Conservation (phyloP, 1,284 basidiomycete species). For the Sutorius eximius region DNA sequence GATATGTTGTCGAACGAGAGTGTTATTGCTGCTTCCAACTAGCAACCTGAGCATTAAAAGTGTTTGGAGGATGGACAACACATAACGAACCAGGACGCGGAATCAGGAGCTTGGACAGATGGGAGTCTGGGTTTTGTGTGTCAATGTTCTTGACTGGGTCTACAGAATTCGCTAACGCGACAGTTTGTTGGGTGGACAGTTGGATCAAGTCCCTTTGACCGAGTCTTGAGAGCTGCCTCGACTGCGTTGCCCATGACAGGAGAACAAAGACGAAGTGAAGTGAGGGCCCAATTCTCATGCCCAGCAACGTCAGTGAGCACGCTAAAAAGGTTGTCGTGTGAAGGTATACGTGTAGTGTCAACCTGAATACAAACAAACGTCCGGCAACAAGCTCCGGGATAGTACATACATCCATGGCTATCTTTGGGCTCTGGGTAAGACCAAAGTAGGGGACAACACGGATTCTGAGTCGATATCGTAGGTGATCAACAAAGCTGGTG, state of each 20-base stretch:
- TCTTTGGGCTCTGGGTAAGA: conserved; percentile 79
- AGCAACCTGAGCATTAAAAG: conserved; percentile 6
- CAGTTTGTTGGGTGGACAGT: conserved; percentile 54
- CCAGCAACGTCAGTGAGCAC: background rate
- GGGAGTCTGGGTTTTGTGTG: conserved; percentile 61
- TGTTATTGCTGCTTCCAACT: conserved; percentile 78
- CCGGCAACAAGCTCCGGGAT: background rate
- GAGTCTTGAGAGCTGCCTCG: conserved; percentile 32
- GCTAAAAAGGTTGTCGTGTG: conserved; percentile 12
- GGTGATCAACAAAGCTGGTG: conserved; percentile 99
- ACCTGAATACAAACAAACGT: background rate
- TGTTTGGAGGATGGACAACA: conserved; percentile 6
- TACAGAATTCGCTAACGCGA: conserved; percentile 48
- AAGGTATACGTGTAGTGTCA: background rate
- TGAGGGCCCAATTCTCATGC: conserved; percentile 21
- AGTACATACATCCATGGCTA: conserved; percentile 50
- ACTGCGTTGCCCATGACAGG: conserved; percentile 24
- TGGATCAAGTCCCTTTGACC: conserved; percentile 46
- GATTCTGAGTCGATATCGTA: conserved; percentile 30
- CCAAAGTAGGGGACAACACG: conserved; percentile 6
- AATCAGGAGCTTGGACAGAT: conserved; percentile 79
- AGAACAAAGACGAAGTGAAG: conserved; percentile 13
- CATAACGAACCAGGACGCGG: conserved; percentile 71
- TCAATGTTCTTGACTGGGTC: conserved; percentile 71
- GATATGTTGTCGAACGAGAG: conserved; percentile 78